These are phyloP conservation scores for Colletotrichum lupini DNA, from an alignment of 2,329 filamentous ascomycete genomes.

Conservation along the genomic window DNA sequence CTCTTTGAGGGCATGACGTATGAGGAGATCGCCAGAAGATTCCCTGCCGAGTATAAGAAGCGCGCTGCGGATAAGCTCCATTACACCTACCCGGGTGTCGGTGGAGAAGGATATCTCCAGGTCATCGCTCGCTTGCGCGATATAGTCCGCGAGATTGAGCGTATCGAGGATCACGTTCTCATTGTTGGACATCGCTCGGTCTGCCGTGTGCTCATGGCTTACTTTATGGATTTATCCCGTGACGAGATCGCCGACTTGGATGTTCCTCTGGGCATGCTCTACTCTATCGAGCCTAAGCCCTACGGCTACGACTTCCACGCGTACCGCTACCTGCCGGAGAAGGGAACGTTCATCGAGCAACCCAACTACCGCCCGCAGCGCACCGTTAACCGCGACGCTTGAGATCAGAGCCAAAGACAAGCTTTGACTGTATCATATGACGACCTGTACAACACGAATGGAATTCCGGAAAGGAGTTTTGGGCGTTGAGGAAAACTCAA, in stretches of 20 bases:
- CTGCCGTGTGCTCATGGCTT: constrained; percentile 91
- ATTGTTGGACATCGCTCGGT: constrained; percentile 94
- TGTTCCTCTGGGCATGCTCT: constrained; percentile 92
- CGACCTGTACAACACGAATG: constrained; percentile 33
- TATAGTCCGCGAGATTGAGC: constrained; percentile 96
- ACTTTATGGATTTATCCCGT: constrained; percentile 92
- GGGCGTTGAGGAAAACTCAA: constrained; percentile 26
- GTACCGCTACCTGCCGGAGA: constrained; percentile 85
- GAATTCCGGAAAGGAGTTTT: constrained; percentile 19
- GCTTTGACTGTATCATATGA: constrained; percentile 26
- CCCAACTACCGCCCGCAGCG: constrained; percentile 83
- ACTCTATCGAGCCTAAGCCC: constrained; percentile 95
- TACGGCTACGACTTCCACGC: constrained; percentile 98
- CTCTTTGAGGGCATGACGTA: constrained; percentile 96
- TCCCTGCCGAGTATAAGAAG: constrained; percentile 83
- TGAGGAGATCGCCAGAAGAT: constrained; percentile 82
- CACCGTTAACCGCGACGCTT: constrained; percentile 56
- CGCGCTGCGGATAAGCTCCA: constrained; percentile 89
- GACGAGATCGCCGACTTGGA: constrained; percentile 95
- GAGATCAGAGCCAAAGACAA: constrained; percentile 18
- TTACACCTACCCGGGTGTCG: constrained; percentile 96
- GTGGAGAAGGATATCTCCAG: constrained; percentile 95
- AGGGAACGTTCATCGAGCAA: constrained; percentile 85
- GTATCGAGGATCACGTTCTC: constrained; percentile 94
- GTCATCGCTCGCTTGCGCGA: constrained; percentile 95